Base-by-base conservation (phyloP, 768 basidiomycete genomes). In the Russula sp. region DNA sequence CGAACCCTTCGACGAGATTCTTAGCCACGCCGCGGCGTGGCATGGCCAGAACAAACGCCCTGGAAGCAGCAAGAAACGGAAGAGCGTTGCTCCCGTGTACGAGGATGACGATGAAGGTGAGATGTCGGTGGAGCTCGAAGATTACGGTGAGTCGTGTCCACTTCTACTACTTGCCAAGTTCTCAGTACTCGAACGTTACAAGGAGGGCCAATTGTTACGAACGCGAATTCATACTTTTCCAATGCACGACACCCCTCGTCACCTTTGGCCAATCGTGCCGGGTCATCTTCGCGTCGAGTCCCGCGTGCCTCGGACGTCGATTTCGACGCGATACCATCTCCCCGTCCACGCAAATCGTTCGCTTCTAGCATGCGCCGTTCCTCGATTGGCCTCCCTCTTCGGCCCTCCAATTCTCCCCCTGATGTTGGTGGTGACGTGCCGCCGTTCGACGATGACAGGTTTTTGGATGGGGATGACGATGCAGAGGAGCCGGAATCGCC, bases 101-200 rank as follows among this genome's bases (percentile, higher is more conserved):
- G 66, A 65, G 43, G 64, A 62, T 29, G 56, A 81, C 22, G 74
- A 78, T 48, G 72, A 85, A 61, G 88, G 86, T 8, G 88, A 89
- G 67, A 83, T 84, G 79, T 85, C 84, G 11, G 90, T 92, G 90
- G 86, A 88, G 56, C 61, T 91, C 42, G 84, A 80, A 35, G 84
- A 88, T 65, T 87, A 46, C 43, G 52, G 62, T 63, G 34, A 22
- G 88, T 88, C 70, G 71, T 83, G 77, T 45, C 41, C n/a, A 3
- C 25, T 39, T 45, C 34, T 38, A 43, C 25, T 20, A 14, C 2
- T 38, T 42, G 18, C 16, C 32, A 18, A 36, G 7, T 34, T 35
- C 32, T 38, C 18, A 22, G 34, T 35, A 10, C 0, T 47, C 16
- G 35, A 20, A 50, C 32, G 14, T 3, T 18, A 35, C 57, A 49